These are phyloP conservation scores for Hypoxylon rubiginosum DNA, from an alignment of 2,329 filamentous ascomycete genomes.

Conservation along the genomic window DNA sequence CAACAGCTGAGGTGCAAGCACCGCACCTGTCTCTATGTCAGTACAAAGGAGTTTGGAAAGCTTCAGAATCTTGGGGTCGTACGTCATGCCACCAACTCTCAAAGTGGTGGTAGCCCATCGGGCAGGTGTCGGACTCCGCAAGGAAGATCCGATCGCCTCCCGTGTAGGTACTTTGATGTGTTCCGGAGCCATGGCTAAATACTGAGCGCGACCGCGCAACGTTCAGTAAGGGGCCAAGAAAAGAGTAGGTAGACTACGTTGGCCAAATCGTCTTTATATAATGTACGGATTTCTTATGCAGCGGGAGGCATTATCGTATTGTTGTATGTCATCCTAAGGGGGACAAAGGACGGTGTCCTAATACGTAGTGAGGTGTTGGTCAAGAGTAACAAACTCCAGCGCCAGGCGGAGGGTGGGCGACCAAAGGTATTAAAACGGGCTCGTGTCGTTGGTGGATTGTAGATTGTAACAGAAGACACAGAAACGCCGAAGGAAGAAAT, in stretches of 20 bases:
- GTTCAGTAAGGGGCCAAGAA: conserved; percentile 3
- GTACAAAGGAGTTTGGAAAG: conserved; percentile 25
- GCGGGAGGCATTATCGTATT: conserved; percentile 40
- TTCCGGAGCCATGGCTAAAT: conserved; percentile 66
- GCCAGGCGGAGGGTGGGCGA: conserved; percentile 37
- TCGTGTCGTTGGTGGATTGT: conserved; percentile 16
- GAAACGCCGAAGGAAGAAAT: conserved; percentile 31
- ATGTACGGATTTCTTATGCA: conserved; percentile 30
- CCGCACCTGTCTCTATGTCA: conserved; percentile 74
- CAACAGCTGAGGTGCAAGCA: conserved; percentile 94
- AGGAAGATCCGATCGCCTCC: conserved; percentile 51
- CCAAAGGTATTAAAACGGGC: conserved; percentile 26
- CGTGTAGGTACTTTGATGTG: conserved; percentile 62
- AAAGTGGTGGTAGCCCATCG: conserved; percentile 92
- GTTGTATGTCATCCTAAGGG: conserved; percentile 10
- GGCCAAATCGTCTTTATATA: conserved; percentile 2
- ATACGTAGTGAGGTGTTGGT: background rate
- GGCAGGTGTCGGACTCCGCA: conserved; percentile 58
- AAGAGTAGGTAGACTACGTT: conserved; percentile 13
- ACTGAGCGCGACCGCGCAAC: conserved; percentile 23
- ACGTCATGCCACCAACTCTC: conserved; percentile 89
- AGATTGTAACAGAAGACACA: conserved; percentile 8
- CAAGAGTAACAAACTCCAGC: conserved; percentile 37
- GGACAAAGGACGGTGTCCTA: conserved; percentile 18
- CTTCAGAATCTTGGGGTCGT: conserved; percentile 10